These are phyloP conservation scores for Trematosphaeria pertusa DNA, from an alignment of 2,329 filamentous ascomycete genomes.

Conservation along the genomic window DNA sequence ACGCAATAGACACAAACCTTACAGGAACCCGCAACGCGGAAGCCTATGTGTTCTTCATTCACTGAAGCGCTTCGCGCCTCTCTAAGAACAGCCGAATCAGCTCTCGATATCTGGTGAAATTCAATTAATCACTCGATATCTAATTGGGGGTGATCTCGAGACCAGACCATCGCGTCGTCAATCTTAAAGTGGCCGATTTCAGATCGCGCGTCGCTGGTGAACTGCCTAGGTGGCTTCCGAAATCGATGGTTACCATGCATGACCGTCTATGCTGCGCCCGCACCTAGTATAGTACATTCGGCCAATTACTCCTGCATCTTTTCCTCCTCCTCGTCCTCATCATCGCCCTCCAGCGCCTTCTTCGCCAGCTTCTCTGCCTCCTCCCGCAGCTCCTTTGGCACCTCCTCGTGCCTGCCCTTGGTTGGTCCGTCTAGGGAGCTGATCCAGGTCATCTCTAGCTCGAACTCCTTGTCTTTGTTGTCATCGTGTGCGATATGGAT, in stretches of 20 bases:
- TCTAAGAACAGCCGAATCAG: no score
- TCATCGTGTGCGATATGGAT: constrained; percentile 98
- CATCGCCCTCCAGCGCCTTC: constrained; percentile 85
- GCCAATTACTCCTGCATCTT: constrained; percentile 90
- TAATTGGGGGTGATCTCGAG: no score
- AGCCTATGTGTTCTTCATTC: no score
- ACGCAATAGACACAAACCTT: not conserved
- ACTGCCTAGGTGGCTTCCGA: no score
- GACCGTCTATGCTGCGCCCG: constrained; percentile 35
- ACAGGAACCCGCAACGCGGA: no score
- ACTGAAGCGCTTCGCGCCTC: no score
- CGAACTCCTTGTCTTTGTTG: constrained; percentile 99
- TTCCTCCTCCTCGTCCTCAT: constrained; percentile 81
- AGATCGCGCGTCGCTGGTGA: no score
- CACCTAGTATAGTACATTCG: constrained; percentile 24
- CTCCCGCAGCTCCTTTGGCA: constrained; percentile 87
- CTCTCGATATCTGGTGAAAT: no score
- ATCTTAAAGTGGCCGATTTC: no score
- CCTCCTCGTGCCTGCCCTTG: constrained; percentile 90
- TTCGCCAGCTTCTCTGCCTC: constrained; percentile 94
- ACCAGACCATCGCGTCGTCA: no score
- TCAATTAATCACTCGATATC: no score
- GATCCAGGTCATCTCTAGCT: constrained; percentile 99
- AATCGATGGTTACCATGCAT: constrained; percentile 35
- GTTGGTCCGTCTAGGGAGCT: constrained; percentile 84